Base-by-base conservation (phyloP, 2,329 filamentous ascomycete species). In the Diaporthe capsici region DNA sequence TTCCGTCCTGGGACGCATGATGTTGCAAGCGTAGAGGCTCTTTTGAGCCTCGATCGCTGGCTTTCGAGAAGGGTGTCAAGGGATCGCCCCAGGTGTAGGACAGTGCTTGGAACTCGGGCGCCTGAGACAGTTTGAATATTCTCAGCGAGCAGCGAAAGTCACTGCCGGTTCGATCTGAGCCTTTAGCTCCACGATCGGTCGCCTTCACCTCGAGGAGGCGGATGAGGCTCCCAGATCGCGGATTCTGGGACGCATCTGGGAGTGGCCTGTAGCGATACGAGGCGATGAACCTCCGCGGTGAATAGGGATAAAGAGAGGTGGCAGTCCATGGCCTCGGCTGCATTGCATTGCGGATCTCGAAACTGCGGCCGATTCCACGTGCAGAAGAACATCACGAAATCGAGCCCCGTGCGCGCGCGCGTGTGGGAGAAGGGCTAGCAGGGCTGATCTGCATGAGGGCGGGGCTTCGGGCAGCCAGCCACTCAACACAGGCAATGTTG, bases 81-180 rank as follows among this genome's bases (percentile, higher is more conserved):
- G 71, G 57, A n/a, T 42, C 7, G 20, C 60, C 73, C 65, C 65
- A 74, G 6, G 73, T 74, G 44, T 74, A 74, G 25, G 73, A 74
- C 20, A 74, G 42, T 34, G 74, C 74, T 70, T 74, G 44, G 61
- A 58, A 73, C 1, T 25, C 44, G 7, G 71, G 71, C 15, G 58
- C 44, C 22, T 34, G 31, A 20, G 71, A 72, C 10, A 63, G 57
- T 9, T 22, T 34, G 57, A 51, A 72, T 20, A 25, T 53, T 20
- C 20, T 47, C 8, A 72, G 31, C 37, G 70, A 72, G n/a, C 25
- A 72, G 20, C 31, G 42, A 25, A 68, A 28, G 8, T 51, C 13
- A 22, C 22, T 10, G 31, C 47, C 20, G 5, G 20, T 5, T 7
- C 67, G 20, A 3, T 6, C 37, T 6, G 28, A 17, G 25, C 25